A percentile compares a stretch with the other conserved stretches of the same genome.
Conservation (phyloP, 805 yeast genomes). For the Cyberlindnera galapagoensis region DNA sequence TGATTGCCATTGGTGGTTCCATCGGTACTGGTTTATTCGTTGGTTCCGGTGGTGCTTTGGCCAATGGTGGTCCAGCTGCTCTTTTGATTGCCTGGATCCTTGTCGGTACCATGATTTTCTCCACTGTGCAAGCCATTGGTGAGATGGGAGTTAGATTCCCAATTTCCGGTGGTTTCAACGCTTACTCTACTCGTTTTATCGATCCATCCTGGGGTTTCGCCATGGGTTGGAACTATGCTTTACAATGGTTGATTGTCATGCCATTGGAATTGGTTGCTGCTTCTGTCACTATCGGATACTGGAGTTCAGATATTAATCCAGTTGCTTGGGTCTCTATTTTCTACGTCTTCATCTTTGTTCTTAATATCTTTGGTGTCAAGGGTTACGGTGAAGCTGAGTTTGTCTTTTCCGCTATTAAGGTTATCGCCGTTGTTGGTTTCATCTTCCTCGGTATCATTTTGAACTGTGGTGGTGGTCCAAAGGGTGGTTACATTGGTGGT, state of each 20-base stretch:
- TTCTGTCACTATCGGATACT: slow-evolving; percentile 45
- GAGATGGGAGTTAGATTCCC: slow-evolving; percentile 62
- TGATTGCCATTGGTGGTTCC: slow-evolving; percentile 78
- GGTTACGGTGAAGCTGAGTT: slow-evolving; percentile 51
- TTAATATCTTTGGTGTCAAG: slow-evolving; percentile 47
- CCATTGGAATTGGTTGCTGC: slow-evolving; percentile 49
- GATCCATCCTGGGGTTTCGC: slow-evolving; percentile 59
- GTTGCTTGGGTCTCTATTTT: slow-evolving; percentile 46
- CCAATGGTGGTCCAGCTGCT: slow-evolving; percentile 56
- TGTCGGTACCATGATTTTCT: slow-evolving; percentile 41
- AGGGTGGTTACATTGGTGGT: slow-evolving; percentile 40
- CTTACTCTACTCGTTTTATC: slow-evolving; percentile 49
- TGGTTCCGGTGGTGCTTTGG: slow-evolving; percentile 58
- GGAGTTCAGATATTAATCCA: slow-evolving; percentile 39
- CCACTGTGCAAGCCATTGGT: slow-evolving; percentile 50
- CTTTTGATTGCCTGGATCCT: slow-evolving; percentile 39
- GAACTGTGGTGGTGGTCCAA: slow-evolving; percentile 54
- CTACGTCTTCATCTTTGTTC: slow-evolving; percentile 36
- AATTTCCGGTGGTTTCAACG: slow-evolving; percentile 58
- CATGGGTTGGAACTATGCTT: slow-evolving; percentile 49
- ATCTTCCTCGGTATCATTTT: slow-evolving; percentile 49
- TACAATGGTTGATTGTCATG: slow-evolving; percentile 44
- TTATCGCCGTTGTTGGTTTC: slow-evolving; percentile 57
- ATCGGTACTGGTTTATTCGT: slow-evolving; percentile 81
- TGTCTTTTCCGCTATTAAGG: slow-evolving; percentile 60